Conservation (phyloP, 2,329 filamentous ascomycete species). For the Aspergillus sp. region DNA sequence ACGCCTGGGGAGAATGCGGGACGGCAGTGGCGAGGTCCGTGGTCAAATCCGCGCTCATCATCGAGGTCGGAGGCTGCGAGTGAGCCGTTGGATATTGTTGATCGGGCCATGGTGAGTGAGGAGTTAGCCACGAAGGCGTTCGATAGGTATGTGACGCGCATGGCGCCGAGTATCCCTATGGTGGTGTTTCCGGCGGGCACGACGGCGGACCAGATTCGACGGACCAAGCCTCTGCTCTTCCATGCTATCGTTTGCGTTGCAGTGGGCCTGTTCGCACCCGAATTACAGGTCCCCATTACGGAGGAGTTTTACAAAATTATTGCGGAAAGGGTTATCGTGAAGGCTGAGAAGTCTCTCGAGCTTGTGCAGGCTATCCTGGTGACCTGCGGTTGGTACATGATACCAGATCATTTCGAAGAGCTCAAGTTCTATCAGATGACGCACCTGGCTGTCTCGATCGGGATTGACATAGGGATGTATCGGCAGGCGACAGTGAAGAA, state of each 20-base stretch:
- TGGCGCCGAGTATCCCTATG: constrained; percentile 56
- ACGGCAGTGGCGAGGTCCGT: constrained; percentile 22
- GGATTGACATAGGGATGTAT: constrained; percentile 77
- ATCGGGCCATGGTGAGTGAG: constrained; percentile 50
- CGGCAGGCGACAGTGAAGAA: constrained; percentile 45
- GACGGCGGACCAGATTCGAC: constrained; percentile 53
- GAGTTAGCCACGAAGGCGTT: constrained; percentile 57
- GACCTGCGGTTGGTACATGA: constrained; percentile 78
- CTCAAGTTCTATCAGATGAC: constrained; percentile 87
- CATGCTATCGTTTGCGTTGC: constrained; percentile 56
- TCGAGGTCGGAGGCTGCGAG: constrained; percentile 16
- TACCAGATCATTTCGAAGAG: constrained; percentile 78
- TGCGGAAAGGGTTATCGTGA: constrained; percentile 70
- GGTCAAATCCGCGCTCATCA: not conserved
- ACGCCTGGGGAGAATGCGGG: constrained; percentile 11
- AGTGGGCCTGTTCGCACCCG: constrained; percentile 51
- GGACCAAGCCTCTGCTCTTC: constrained; percentile 59
- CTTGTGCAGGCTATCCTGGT: constrained; percentile 76
- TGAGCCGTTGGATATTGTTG: constrained; percentile 47
- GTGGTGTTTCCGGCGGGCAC: constrained; percentile 57
- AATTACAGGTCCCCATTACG: constrained; percentile 60
- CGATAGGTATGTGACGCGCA: constrained; percentile 52
- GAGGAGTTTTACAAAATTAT: constrained; percentile 69
- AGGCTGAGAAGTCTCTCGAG: constrained; percentile 78
- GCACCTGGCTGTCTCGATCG: constrained; percentile 77